Evolutionary conservation across 345 rosid species (phyloP).

Genomic region (Dimocarpus longan): DNA sequence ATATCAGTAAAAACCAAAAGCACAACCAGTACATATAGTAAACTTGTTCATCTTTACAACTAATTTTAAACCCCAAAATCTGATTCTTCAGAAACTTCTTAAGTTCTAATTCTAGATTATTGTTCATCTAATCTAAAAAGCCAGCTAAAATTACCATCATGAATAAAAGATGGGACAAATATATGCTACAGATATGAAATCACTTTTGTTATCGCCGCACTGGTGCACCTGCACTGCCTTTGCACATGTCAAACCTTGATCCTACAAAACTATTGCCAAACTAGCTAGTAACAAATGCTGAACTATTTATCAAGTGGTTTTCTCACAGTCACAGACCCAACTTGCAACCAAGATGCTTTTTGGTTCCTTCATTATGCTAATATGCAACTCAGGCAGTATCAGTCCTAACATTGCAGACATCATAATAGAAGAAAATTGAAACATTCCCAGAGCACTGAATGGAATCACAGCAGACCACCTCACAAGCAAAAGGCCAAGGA

Average conservation of each 20-base stretch:
- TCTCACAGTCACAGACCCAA: neutral
- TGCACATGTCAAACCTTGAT: neutral
- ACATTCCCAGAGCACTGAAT: neutral
- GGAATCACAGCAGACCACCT: neutral
- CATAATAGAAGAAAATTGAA: neutral
- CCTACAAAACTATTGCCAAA: neutral
- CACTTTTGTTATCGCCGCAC: neutral
- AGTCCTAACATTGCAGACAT: neutral
- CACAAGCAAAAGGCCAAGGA: neutral
- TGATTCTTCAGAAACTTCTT: neutral
- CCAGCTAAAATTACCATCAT: neutral
- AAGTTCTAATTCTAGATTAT: neutral
- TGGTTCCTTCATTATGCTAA: neutral
- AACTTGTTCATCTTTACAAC: neutral
- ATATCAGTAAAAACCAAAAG: neutral
- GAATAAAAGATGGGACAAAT: neutral
- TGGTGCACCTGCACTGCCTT: neutral
- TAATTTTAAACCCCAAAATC: neutral
- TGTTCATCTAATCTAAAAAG: neutral
- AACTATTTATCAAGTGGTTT: neutral
- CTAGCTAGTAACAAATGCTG: neutral
- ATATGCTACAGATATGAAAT: neutral
- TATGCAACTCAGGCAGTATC: neutral
- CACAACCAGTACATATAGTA: neutral
- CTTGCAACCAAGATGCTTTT: neutral